Evolutionary conservation across 1,139 yeast species (phyloP).

Genomic region (Saccharomyces hybrid): DNA sequence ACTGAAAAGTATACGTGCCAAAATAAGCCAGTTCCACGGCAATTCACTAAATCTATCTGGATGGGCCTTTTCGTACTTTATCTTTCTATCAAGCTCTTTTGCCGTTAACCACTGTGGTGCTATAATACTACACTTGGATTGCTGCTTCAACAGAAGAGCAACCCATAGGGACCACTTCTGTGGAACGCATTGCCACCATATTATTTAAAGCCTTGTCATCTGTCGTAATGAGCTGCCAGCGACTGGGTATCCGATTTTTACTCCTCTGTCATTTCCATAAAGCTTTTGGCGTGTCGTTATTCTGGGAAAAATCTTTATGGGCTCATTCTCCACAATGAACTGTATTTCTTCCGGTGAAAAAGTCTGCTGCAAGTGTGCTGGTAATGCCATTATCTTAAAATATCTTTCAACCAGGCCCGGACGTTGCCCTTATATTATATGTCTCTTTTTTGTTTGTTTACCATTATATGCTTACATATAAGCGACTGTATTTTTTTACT

Average conservation of each 20-base stretch:
- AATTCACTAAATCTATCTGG: constrained; percentile 57
- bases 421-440: not conserved
- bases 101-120: constrained; percentile 82
- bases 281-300: constrained; percentile 26
- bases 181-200: constrained; percentile 58
- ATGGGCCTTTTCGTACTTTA: constrained; percentile 59
- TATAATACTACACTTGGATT: constrained; percentile 76
- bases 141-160: constrained; percentile 74
- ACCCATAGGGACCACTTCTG: constrained; percentile 79
- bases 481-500: not conserved
- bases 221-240: constrained; percentile 27
- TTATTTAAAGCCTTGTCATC: constrained; percentile 42
- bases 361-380: constrained; percentile 46
- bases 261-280: constrained; percentile 8
- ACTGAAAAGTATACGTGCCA: constrained; percentile 56
- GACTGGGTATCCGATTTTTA: constrained; percentile 5
- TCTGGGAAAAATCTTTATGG: constrained; percentile 60
- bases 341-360: constrained; percentile 73
- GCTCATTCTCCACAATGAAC: constrained; percentile 77
- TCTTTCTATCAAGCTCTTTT: constrained; percentile 46
- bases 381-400: constrained; percentile 53
- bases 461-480: not conserved
- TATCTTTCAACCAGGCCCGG: not conserved
- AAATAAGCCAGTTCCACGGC: constrained; percentile 86
- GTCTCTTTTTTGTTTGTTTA: not conserved